A percentile compares a stretch with the other conserved stretches of the same genome.
Evolutionary conservation across 371 early-diverging fungal genomes (phyloP).

Genomic region (Choanephora cucurbitarum): DNA sequence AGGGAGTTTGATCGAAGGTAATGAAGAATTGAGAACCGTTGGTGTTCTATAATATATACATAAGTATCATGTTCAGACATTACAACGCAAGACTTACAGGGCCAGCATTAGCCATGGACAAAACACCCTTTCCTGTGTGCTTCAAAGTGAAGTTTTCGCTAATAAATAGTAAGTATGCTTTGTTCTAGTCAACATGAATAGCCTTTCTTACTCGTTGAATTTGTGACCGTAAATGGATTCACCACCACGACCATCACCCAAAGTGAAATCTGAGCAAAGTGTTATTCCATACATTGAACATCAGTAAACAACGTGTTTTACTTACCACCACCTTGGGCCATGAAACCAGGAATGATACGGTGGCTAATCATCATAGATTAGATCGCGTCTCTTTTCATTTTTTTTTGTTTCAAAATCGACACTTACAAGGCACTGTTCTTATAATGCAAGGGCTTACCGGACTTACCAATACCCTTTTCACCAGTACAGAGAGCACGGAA

Average conservation of each 20-base stretch:
- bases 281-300: too few relatives aligned
- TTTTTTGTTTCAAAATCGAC: too few relatives aligned
- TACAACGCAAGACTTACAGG: conserved; percentile 44
- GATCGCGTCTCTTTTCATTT: too few relatives aligned
- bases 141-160: conserved; percentile 96
- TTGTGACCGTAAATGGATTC: conserved; percentile 92
- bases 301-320: background rate
- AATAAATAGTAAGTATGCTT: conserved; percentile 2
- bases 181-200: background rate
- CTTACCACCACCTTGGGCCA: conserved; percentile 96
- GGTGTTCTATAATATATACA: conserved; percentile 60
- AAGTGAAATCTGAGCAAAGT: conserved; percentile 86
- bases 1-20: conserved; percentile 69
- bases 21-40: conserved; percentile 99
- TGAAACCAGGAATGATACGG: conserved; percentile 94
- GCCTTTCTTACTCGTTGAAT: conserved; percentile 80
- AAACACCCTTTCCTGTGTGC: conserved; percentile 78
- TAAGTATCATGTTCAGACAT: background rate
- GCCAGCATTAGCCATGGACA: conserved; percentile 99
- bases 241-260: conserved; percentile 92
- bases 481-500: conserved; percentile 87
- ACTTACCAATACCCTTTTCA: conserved; percentile 73
- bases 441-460: conserved; percentile 71
- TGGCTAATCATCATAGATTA: conserved; percentile 55
- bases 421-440: conserved; percentile 83